Conservation (phyloP, 176 grass and related monocot genomes). For the Hyparrhenia diplandra region DNA sequence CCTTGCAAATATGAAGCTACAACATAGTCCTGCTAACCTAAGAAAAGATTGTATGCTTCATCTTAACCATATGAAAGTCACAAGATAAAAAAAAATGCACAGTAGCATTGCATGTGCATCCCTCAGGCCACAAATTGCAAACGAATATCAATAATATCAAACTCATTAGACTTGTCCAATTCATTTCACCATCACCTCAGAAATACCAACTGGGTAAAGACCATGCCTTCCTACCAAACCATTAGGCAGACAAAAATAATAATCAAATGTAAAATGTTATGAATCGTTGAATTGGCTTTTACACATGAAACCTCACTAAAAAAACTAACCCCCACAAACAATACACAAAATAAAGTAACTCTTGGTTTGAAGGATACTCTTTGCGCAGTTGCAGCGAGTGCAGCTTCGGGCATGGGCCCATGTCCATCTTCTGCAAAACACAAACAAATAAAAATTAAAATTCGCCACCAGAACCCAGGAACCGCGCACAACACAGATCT, state of each 20-base stretch:
- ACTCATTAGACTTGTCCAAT: neutral
- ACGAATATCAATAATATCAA: neutral
- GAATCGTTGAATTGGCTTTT: neutral
- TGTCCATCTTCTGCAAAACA: slow-evolving; percentile 91
- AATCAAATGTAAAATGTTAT: neutral
- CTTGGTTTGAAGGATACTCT: slow-evolving; percentile 68
- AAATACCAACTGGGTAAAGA: neutral
- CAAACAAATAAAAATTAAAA: neutral
- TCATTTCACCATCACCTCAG: neutral
- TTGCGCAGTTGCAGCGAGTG: slow-evolving; percentile 82
- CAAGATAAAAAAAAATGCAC: neutral
- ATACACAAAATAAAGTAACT: neutral
- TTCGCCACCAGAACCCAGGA: neutral
- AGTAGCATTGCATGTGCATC: neutral
- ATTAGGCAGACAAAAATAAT: neutral
- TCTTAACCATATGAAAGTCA: neutral
- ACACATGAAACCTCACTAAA: neutral
- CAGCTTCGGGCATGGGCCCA: slow-evolving; percentile 87
- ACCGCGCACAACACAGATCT: neutral
- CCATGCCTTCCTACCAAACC: neutral
- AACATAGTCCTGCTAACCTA: neutral
- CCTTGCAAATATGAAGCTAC: slow-evolving; percentile 4
- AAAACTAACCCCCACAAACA: neutral
- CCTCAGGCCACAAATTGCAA: neutral
- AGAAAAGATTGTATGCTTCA: neutral